Evolutionary conservation across 2,329 filamentous ascomycete species (phyloP), one percentile per base, ranked within the genome.

Genomic region (Samsoniella hepiali): DNA sequence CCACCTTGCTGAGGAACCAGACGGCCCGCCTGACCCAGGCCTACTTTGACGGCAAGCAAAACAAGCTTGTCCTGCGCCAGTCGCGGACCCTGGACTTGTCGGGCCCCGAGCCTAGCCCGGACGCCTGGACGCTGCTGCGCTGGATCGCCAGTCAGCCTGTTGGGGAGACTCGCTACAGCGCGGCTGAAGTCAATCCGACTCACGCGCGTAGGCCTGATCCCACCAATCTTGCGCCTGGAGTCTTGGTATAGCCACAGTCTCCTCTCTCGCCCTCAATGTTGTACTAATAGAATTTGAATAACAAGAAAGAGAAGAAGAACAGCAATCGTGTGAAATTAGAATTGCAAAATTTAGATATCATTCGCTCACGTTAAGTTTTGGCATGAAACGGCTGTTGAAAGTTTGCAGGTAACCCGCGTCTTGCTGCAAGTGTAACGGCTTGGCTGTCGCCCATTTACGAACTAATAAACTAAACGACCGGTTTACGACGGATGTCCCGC

Each of bases 11-110:
- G 15, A 15, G 36, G 27, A 53, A 53, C 36, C 36, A 53, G 47
- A 53, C 47, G 13, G 58, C 22, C 29, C 58, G 58, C 13, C 34
- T 60, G 8, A 60, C 58, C 7, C 58, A 44, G 45, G 47, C 58
- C 36, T 34, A 60, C 27, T 60, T 60, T 34, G 58, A 60, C 36
- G 36, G 36, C 58, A 60, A 60, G 17, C 34, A 34, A 10, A 60
- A 53, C 27, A 60, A 22, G 47, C 58, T 60, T 7, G 58, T 60
- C 11, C 15, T 53, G 47, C 58, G 58, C 36, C 58, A 60, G 36
- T 60, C 58, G 27, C 47, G 58, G 36, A 53, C 36, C 5, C 47
- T 60, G 8, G 58, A 53, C 58, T 27, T 60, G 8, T 53, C 58
- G 1, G 47, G 47, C 13, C 27, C 34, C 1, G 47, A 53, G 34